These are phyloP conservation scores for Candida sp. DNA, from an alignment of 1,139 yeast species.

Conservation along the genomic window DNA sequence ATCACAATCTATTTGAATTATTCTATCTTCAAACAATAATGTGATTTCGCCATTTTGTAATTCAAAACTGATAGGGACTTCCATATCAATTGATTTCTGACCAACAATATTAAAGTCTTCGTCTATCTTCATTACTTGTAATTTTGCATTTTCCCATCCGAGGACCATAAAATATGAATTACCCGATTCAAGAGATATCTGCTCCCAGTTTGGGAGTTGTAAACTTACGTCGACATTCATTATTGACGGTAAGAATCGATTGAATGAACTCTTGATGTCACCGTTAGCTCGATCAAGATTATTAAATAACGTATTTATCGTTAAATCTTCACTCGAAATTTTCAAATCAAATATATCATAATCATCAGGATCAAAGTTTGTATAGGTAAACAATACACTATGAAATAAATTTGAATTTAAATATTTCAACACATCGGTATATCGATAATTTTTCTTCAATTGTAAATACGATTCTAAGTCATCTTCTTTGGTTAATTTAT, in stretches of 20 bases:
- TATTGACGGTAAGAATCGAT: neutral
- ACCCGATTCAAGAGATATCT: neutral
- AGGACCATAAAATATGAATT: neutral
- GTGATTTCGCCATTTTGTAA: neutral
- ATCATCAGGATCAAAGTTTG: constrained; percentile 16
- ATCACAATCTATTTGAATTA: neutral
- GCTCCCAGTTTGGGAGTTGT: neutral
- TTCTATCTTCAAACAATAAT: neutral
- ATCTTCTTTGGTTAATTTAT: constrained; percentile 33
- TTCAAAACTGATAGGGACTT: neutral
- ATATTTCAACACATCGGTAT: constrained; percentile 26
- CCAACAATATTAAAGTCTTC: neutral
- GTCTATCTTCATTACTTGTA: neutral
- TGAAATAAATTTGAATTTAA: constrained; percentile 23
- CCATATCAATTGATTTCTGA: neutral
- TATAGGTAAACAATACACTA: constrained; percentile 21
- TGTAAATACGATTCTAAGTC: constrained; percentile 22
- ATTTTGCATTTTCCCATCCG: neutral
- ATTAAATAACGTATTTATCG: neutral
- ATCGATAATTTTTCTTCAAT: constrained; percentile 16
- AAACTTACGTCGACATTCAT: neutral
- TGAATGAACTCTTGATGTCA: neutral
- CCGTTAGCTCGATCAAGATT: neutral
- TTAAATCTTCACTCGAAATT: neutral
- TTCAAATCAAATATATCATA: constrained; percentile 13